Evolutionary conservation across 2,329 filamentous ascomycete genomes (phyloP).

Genomic region (Sporothrix inflata): DNA sequence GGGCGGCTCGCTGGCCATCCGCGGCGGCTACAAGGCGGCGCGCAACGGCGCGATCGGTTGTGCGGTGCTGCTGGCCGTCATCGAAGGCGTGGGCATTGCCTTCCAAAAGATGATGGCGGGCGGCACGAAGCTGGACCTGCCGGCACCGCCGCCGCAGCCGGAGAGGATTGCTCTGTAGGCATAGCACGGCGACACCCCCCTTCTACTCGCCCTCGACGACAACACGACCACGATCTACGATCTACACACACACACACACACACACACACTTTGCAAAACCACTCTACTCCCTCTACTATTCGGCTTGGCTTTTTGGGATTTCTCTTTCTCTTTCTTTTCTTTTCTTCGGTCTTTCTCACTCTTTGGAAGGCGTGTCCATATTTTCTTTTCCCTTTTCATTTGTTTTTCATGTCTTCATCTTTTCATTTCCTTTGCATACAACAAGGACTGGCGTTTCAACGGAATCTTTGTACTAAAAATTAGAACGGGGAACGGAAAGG

Average conservation of each 20-base stretch:
- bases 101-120: constrained; percentile 94
- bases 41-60: constrained; percentile 96
- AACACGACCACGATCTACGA: background rate
- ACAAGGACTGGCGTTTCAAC: constrained; percentile 27
- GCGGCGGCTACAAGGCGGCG: constrained; percentile 89
- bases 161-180: constrained; percentile 29
- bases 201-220: background rate
- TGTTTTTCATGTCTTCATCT: background rate
- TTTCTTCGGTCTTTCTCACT: background rate
- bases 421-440: constrained; percentile 22
- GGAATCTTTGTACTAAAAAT: constrained; percentile 13
- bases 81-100: constrained; percentile 95
- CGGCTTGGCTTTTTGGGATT: background rate
- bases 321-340: background rate
- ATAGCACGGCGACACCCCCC: background rate
- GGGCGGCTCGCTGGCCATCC: constrained; percentile 85
- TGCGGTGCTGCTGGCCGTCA: constrained; percentile 89
- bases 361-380: constrained; percentile 7
- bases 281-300: constrained; percentile 27
- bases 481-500: constrained; percentile 2
- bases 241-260: constrained; percentile 2
- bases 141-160: constrained; percentile 27
- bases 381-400: background rate
- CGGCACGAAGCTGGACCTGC: constrained; percentile 78
- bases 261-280: constrained; percentile 1